These are phyloP conservation scores for Syncephalis fuscata DNA, from an alignment of 371 early-diverging fungal genomes.

Conservation along the genomic window DNA sequence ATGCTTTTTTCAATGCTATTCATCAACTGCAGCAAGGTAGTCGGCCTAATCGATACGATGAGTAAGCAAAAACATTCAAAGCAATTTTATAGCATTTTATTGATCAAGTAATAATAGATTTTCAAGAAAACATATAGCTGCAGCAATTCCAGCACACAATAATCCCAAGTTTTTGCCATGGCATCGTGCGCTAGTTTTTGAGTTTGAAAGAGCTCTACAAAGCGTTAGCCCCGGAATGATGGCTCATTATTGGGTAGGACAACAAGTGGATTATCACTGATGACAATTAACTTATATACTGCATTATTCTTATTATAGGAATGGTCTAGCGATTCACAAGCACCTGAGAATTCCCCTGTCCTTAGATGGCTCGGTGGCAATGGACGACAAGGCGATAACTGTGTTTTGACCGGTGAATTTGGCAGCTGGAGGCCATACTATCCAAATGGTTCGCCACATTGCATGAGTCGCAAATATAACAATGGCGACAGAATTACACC, in stretches of 20 bases:
- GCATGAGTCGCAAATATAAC: background rate
- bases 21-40: too few relatives aligned
- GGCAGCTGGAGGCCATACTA: conserved; percentile 3
- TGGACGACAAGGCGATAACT: conserved; percentile 5
- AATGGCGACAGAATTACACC: background rate
- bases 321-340: conserved; percentile 7
- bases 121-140: too few relatives aligned
- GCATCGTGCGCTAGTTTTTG: conserved; percentile 1
- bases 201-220: background rate
- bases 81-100: too few relatives aligned
- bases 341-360: background rate
- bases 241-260: conserved; percentile 3
- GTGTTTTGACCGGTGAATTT: conserved; percentile 6
- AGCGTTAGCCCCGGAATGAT: background rate
- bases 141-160: background rate
- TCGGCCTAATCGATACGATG: too few relatives aligned
- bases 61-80: too few relatives aligned
- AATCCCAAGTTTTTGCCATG: conserved; percentile 1
- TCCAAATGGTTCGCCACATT: background rate
- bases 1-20: too few relatives aligned
- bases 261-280: too few relatives aligned
- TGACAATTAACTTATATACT: too few relatives aligned
- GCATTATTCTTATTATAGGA: background rate
- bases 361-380: conserved; percentile 9
- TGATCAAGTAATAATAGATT: too few relatives aligned